Evolutionary conservation across 2,329 filamentous ascomycete genomes (phyloP), one percentile per base, ranked within the genome.

Genomic region (Calonectria honghensis): DNA sequence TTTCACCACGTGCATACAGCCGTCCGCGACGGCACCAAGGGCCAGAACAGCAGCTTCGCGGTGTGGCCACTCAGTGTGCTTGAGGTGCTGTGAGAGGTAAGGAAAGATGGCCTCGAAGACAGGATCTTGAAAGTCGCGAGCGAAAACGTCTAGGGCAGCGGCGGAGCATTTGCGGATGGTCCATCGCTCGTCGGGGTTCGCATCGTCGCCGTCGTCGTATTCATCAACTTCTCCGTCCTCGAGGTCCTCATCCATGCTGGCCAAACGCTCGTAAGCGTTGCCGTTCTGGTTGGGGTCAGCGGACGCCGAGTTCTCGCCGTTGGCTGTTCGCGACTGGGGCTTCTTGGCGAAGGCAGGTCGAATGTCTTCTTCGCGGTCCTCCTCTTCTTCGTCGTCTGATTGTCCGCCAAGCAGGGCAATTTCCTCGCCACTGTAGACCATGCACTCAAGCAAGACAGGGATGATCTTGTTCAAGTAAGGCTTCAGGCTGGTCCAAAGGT

Each of bases 121-220:
- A 1, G 94, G 92, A 70, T 93, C 92, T 79, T 95, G 93, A 85
- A 98, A 99, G 76, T 98, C 95, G 68, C 94, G 94, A 24, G 97
- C 96, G 80, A 99, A 96, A 16, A 98, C 95, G 83, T 99, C 97
- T 51, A 99, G 89, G 11, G 97, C 96, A 16, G 97, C 97, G 10
- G 97, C 97, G 48, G 97, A 98, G 87, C 97, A 98, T 86, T 99
- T 99, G 76, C 97, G 93, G 68, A 99, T 88, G 70, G 96, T 98
- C 97, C 97, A 99, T 80, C 93, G 92, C 83, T 98, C 95, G 84
- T 98, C 97, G 0, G 95, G 95, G 79, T 96, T 95, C 65, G 90
- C 91, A 76, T 95, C 95, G 61, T 96, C 95, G 63, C 94, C 94
- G 70, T 93, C 93, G 51, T 94, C 90, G 61, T 90, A 88, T n/a